Evolutionary conservation across 345 rosid genomes (phyloP).

Genomic region (Eucalyptus decipiens): DNA sequence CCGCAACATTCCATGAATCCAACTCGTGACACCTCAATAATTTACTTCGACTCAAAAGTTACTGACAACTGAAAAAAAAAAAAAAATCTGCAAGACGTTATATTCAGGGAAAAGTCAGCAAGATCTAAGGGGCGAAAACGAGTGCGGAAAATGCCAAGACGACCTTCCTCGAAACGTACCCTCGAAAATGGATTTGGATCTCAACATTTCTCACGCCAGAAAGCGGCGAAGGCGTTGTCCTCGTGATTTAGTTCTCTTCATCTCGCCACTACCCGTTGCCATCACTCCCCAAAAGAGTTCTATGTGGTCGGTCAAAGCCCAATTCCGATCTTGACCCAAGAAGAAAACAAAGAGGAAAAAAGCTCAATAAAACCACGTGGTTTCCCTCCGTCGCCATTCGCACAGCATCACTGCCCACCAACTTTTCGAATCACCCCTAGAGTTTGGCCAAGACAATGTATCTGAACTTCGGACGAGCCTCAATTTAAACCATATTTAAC

Average conservation of each 20-base stretch:
- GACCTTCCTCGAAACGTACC: neutral
- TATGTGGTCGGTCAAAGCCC: neutral
- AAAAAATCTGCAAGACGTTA: neutral
- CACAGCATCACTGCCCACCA: too few relatives aligned
- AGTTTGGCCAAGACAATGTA: neutral
- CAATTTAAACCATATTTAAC: neutral
- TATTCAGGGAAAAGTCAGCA: neutral
- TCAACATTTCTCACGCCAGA: neutral
- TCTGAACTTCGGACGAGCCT: neutral
- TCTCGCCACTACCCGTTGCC: neutral
- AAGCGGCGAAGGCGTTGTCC: neutral
- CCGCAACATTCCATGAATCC: neutral
- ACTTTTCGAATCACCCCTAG: too few relatives aligned
- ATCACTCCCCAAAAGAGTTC: neutral
- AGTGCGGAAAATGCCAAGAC: neutral
- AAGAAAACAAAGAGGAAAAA: neutral
- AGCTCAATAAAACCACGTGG: too few relatives aligned
- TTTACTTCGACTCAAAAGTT: neutral
- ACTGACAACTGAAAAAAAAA: neutral
- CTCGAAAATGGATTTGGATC: neutral
- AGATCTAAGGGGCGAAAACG: neutral
- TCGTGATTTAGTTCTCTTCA: neutral
- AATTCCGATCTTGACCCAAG: neutral
- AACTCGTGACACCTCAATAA: neutral
- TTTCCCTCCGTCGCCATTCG: too few relatives aligned